phyloP scores from a whole-genome alignment of 2,329 filamentous ascomycete genomes.

The Aspergillus spinulosporus region DNA sequence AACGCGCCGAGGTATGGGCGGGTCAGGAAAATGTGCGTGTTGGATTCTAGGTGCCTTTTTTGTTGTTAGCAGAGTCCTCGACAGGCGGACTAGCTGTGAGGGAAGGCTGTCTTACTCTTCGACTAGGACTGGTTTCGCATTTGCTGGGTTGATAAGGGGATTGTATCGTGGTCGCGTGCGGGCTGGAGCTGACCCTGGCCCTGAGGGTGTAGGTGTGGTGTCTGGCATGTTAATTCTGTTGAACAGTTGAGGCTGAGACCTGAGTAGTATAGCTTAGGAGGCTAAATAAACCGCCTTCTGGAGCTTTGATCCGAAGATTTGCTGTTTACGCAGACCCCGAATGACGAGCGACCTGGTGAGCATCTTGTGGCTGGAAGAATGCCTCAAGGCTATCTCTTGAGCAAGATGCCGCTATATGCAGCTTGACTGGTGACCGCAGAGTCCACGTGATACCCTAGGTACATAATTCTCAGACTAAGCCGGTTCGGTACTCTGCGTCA shows the following conservation, averaged over 20 bases:
- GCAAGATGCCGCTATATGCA: not conserved
- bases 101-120: constrained; percentile 44
- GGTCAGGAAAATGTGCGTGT: constrained; percentile 51
- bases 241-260: not conserved
- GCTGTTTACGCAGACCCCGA: not conserved
- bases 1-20: constrained; percentile 59
- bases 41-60: constrained; percentile 33
- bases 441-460: not conserved
- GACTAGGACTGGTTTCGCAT: constrained; percentile 51
- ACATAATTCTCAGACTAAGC: not conserved
- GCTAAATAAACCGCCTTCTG: constrained; percentile 2
- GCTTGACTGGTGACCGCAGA: not conserved
- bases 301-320: not conserved
- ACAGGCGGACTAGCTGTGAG: not conserved
- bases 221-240: constrained; percentile 24
- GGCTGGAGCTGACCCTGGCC: not conserved
- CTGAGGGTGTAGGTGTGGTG: constrained; percentile 5
- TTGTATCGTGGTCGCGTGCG: constrained; percentile 42
- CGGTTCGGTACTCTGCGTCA: not conserved
- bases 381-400: not conserved
- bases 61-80: constrained; percentile 3
- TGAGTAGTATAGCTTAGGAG: no score
- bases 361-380: constrained; percentile 5
- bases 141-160: constrained; percentile 54
- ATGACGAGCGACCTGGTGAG: not conserved